Percentiles rank a stretch among this genome's conserved stretches.
Evolutionary conservation across 2,329 filamentous ascomycete species (phyloP).

Genomic region (Zopfia rhizophila): DNA sequence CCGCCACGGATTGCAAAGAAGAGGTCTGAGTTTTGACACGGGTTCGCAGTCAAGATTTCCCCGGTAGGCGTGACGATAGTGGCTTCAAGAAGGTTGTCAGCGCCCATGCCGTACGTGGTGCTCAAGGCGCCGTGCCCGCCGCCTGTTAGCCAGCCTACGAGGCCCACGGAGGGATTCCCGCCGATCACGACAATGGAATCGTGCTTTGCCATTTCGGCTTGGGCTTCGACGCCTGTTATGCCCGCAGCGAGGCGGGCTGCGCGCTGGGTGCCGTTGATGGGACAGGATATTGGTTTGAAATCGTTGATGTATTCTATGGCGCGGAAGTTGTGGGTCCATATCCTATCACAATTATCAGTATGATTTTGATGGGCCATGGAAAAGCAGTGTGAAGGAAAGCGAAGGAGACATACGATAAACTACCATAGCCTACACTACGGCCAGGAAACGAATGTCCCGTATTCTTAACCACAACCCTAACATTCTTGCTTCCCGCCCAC

Average conservation of each 20-base stretch:
- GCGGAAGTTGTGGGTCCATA: conserved; percentile 42
- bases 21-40: conserved; percentile 39
- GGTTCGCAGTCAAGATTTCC: conserved; percentile 27
- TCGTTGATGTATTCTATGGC: conserved; percentile 32
- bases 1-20: conserved; percentile 57
- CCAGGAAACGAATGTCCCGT: conserved; percentile 41
- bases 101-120: conserved; percentile 49
- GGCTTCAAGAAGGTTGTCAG: conserved; percentile 48
- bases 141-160: conserved; percentile 53
- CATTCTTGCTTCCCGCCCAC: conserved; percentile 32
- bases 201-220: conserved; percentile 25
- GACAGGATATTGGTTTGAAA: conserved; percentile 32
- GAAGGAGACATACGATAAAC: conserved; percentile 12
- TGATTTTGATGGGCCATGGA: background rate
- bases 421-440: conserved; percentile 19
- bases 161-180: conserved; percentile 45
- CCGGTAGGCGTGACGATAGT: conserved; percentile 45
- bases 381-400: too few relatives aligned
- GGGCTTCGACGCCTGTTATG: conserved; percentile 29
- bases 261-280: background rate
- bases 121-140: conserved; percentile 47
- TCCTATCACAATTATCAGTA: conserved; percentile 12
- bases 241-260: conserved; percentile 36
- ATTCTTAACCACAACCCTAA: conserved; percentile 39
- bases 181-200: conserved; percentile 32